These are phyloP conservation scores for Verticillium nubilum DNA, from an alignment of 2,329 filamentous ascomycete species.

Conservation along the genomic window DNA sequence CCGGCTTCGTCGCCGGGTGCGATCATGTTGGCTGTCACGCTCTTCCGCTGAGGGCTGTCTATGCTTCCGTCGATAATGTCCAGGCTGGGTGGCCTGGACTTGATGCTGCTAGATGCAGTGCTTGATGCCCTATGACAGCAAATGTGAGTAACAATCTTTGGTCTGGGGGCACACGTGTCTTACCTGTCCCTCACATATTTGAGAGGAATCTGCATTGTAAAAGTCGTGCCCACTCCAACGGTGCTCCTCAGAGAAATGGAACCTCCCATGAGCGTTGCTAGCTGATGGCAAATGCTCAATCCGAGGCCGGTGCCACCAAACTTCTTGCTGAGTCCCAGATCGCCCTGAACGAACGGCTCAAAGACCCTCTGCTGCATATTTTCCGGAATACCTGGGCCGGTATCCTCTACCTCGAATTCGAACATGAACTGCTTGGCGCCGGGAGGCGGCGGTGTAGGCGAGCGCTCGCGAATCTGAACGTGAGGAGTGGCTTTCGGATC, in stretches of 20 bases:
- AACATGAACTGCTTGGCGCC: slow-evolving; percentile 66
- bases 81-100: slow-evolving; percentile 43
- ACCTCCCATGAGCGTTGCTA: slow-evolving; percentile 79
- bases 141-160: background rate
- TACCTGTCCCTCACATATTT: slow-evolving; percentile 67
- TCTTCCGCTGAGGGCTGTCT: slow-evolving; percentile 10
- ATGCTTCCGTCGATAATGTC: slow-evolving; percentile 32
- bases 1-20: slow-evolving; percentile 17
- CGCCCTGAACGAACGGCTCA: slow-evolving; percentile 92
- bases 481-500: slow-evolving; percentile 48
- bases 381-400: slow-evolving; percentile 77
- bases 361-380: slow-evolving; percentile 79
- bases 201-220: slow-evolving; percentile 77
- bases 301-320: slow-evolving; percentile 86
- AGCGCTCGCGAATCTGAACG: slow-evolving; percentile 45
- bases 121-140: slow-evolving; percentile 37
- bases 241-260: slow-evolving; percentile 66
- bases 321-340: slow-evolving; percentile 81
- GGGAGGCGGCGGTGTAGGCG: slow-evolving; percentile 54
- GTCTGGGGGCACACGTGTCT: slow-evolving; percentile 19
- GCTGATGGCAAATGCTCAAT: slow-evolving; percentile 81
- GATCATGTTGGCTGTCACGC: slow-evolving; percentile 4
- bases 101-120: slow-evolving; percentile 48
- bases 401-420: slow-evolving; percentile 86
- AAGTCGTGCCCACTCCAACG: slow-evolving; percentile 69